phyloP scores from a whole-genome alignment of 805 yeast genomes.

The Zygoascus flipseniorum region DNA sequence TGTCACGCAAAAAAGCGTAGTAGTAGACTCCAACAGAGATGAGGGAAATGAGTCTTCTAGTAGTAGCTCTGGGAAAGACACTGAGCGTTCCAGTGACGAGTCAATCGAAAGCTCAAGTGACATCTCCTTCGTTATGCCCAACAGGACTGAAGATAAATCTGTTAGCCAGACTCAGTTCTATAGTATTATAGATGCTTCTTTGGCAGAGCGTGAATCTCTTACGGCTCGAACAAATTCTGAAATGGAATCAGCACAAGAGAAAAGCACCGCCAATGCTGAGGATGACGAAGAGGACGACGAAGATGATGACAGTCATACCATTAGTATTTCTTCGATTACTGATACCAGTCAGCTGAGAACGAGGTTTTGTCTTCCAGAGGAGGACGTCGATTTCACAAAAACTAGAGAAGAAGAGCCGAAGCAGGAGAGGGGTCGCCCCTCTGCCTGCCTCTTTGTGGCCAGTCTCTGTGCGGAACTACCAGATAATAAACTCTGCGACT shows the following conservation, averaged over 20 bases:
- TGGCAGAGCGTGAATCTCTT: background rate
- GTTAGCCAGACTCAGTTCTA: background rate
- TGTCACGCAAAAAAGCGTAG: background rate
- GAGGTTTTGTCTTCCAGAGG: background rate
- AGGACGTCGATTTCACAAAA: background rate
- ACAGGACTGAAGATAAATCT: background rate
- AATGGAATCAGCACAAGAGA: too few relatives aligned
- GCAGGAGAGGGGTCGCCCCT: conserved; percentile 4
- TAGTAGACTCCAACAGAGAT: background rate
- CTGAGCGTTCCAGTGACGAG: background rate
- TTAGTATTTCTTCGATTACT: background rate
- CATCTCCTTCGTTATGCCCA: background rate
- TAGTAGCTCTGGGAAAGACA: background rate
- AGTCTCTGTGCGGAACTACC: conserved; percentile 53
- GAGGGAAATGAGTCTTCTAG: background rate
- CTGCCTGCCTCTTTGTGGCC: conserved; percentile 11
- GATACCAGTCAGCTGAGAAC: background rate
- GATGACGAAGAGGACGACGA: background rate
- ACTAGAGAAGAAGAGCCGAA: background rate
- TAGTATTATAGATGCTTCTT: background rate
- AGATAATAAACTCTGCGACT: conserved; percentile 63
- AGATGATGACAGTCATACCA: background rate
- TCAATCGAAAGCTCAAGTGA: background rate
- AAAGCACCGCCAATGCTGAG: too few relatives aligned
- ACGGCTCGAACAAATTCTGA: too few relatives aligned